Conservation (phyloP, 1,284 basidiomycete genomes). For the Boletus coffeatus region DNA sequence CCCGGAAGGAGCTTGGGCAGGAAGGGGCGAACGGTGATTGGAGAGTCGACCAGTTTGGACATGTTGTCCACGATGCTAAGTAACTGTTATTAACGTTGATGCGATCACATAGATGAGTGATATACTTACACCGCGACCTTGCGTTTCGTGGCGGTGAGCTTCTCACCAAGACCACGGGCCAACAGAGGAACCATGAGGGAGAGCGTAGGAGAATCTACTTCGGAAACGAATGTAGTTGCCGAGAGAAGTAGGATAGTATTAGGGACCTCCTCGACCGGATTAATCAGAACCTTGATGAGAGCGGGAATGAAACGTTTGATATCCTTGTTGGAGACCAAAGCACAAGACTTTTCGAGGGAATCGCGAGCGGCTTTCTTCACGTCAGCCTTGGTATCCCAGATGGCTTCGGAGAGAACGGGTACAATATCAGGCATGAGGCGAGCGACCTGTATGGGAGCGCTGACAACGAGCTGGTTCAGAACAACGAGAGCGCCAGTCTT, state of each 20-base stretch:
- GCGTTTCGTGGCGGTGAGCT: slow-evolving; percentile 92
- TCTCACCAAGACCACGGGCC: slow-evolving; percentile 92
- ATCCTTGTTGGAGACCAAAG: slow-evolving; percentile 99
- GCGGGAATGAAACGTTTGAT: slow-evolving; percentile 98
- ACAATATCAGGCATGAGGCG: slow-evolving; percentile 95
- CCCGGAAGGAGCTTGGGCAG: slow-evolving; percentile 92
- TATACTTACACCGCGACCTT: slow-evolving; percentile 85
- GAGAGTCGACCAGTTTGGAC: slow-evolving; percentile 96
- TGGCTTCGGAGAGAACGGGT: slow-evolving; percentile 91
- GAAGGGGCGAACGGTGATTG: slow-evolving; percentile 94
- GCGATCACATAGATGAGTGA: slow-evolving; percentile 14
- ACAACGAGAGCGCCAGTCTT: slow-evolving; percentile 87
- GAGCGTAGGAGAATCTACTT: slow-evolving; percentile 98
- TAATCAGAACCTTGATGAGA: slow-evolving; percentile 95
- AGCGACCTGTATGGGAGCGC: slow-evolving; percentile 82
- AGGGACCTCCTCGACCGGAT: slow-evolving; percentile 99
- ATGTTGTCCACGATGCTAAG: slow-evolving; percentile 93
- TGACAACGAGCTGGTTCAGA: slow-evolving; percentile 87
- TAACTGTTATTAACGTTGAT: slow-evolving; percentile 14
- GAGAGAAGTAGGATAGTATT: slow-evolving; percentile 95
- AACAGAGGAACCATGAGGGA: slow-evolving; percentile 99
- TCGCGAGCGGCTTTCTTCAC: slow-evolving; percentile 99
- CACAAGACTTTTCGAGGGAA: slow-evolving; percentile 90
- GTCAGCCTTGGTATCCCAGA: slow-evolving; percentile 99
- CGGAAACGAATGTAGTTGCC: slow-evolving; percentile 99